phyloP scores from a whole-genome alignment of 1,284 basidiomycete species.

The Ustilago cynodontis region DNA sequence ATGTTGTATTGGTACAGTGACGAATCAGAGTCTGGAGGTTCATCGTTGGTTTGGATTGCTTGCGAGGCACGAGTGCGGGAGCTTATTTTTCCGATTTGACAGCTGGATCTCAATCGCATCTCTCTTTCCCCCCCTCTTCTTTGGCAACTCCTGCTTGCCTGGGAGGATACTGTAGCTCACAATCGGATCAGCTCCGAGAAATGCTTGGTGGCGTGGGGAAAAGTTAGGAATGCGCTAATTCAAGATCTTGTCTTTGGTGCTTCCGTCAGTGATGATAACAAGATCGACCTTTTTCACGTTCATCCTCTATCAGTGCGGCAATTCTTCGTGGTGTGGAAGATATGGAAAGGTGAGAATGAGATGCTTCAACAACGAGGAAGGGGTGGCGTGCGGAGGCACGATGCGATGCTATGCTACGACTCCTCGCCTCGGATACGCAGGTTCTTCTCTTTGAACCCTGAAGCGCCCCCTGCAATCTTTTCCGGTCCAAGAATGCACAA shows the following conservation, averaged over 20 bases:
- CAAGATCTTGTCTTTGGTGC: not conserved
- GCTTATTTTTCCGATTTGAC: too few species aligned
- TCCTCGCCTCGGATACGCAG: conserved; percentile 9
- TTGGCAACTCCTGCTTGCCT: too few species aligned
- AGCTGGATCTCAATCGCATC: too few species aligned
- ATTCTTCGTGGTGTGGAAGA: not conserved
- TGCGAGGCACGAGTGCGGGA: not conserved
- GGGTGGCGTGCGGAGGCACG: conserved; percentile 5
- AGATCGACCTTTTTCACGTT: conserved; percentile 2
- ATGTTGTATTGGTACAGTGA: too few species aligned
- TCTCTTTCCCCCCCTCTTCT: too few species aligned
- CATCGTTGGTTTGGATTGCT: not conserved
- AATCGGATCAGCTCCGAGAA: too few species aligned
- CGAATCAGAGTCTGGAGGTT: too few species aligned
- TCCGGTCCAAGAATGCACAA: conserved; percentile 3
- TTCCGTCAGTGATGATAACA: not conserved
- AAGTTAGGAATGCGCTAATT: not conserved
- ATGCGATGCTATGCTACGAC: conserved; percentile 1
- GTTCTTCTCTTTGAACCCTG: not conserved
- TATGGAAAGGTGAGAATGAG: not conserved
- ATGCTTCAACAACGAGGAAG: not conserved
- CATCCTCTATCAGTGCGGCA: not conserved
- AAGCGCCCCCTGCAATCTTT: not conserved
- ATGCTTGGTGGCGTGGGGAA: not conserved
- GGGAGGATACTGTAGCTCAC: too few species aligned